These are phyloP conservation scores for Parietichytrium sp. DNA, from an alignment of 108 stramenopile species.

Conservation along the genomic window DNA sequence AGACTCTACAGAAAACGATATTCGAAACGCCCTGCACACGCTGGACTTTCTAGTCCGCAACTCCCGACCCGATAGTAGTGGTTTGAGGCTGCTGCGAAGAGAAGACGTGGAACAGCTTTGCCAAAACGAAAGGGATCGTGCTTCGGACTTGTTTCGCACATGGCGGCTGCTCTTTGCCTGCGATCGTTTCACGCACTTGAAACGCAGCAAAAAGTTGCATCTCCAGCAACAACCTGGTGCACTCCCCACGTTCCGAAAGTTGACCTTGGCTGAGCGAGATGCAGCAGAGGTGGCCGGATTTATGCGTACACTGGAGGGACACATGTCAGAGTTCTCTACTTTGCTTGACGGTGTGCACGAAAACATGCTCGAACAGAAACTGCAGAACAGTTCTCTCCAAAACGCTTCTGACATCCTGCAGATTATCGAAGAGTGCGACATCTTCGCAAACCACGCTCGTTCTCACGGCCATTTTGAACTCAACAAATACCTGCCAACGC, in stretches of 20 bases:
- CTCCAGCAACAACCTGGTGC: too few species aligned
- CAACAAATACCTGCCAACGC: too few species aligned
- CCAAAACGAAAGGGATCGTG: constrained; percentile 19
- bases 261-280: too few species aligned
- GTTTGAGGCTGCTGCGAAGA: neutral
- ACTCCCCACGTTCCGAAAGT: too few species aligned
- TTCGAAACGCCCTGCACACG: constrained; percentile 83
- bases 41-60: constrained; percentile 71
- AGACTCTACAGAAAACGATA: constrained; percentile 72
- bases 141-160: neutral
- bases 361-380: neutral
- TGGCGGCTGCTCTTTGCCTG: constrained; percentile 3
- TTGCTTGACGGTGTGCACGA: constrained; percentile 38
- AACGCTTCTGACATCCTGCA: neutral
- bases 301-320: too few species aligned
- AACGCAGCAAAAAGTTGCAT: neutral
- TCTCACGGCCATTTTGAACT: too few species aligned
- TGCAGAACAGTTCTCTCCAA: neutral
- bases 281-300: neutral
- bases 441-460: neutral
- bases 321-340: neutral
- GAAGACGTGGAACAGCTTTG: neutral
- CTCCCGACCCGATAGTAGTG: constrained; percentile 33
- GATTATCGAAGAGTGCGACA: neutral
- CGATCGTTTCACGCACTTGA: too few species aligned